Evolutionary conservation across 768 basidiomycete genomes (phyloP).

Genomic region (Coprinopsis marcescibilis): DNA sequence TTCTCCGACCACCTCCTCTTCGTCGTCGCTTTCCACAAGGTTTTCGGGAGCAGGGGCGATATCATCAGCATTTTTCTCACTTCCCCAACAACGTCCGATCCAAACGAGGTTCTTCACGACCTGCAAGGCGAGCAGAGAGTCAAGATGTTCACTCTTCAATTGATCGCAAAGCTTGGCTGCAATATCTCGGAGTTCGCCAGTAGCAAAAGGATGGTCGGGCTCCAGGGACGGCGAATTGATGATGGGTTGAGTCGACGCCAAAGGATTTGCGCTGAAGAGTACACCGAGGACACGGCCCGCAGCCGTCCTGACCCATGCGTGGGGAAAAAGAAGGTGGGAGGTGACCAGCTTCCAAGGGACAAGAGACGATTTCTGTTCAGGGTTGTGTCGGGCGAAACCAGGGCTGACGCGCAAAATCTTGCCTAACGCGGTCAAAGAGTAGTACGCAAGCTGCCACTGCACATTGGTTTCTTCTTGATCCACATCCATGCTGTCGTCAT

Average conservation of each 20-base stretch:
- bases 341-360: constrained; percentile 62
- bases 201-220: constrained; percentile 44
- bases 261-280: constrained; percentile 53
- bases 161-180: constrained; percentile 72
- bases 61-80: constrained; percentile 21
- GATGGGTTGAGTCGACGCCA: constrained; percentile 24
- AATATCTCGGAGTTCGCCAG: constrained; percentile 54
- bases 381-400: constrained; percentile 32
- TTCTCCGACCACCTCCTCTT: constrained; percentile 18
- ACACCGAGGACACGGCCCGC: constrained; percentile 71
- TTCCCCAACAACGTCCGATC: constrained; percentile 74
- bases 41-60: constrained; percentile 23
- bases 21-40: constrained; percentile 17
- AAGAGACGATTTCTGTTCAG: constrained; percentile 22
- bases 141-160: constrained; percentile 76
- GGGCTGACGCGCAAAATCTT: constrained; percentile 61
- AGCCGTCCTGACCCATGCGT: constrained; percentile 88
- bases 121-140: constrained; percentile 69
- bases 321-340: constrained; percentile 76
- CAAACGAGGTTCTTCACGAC: constrained; percentile 92
- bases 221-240: constrained; percentile 17
- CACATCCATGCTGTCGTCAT: constrained; percentile 43
- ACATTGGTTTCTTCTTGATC: constrained; percentile 27
- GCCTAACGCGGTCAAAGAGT: constrained; percentile 59
- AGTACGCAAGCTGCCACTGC: constrained; percentile 82